Base-by-base conservation (phyloP, 108 stramenopile species). In the Pseudonitzschia delicatissima region DNA sequence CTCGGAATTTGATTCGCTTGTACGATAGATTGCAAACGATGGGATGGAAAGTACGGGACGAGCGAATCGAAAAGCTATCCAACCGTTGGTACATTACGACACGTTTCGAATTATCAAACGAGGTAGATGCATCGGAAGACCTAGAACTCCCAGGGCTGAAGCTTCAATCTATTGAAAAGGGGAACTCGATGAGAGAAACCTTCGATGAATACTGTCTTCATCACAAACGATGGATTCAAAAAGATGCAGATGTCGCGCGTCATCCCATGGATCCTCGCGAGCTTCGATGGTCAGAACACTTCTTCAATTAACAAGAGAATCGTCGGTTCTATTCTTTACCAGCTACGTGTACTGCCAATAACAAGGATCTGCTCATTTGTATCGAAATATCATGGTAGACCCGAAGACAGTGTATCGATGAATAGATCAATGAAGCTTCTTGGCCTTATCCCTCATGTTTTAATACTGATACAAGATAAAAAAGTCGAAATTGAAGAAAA, bases 1-100 rank as follows among this genome's bases (percentile, higher is more conserved):
- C 91, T 11, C 59, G 76, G 36, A 62, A 87, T 60, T 67, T 90
- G 58, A 47, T 87, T 25, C 44, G 64, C 12, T 62, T 93, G 21
- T 93, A 93, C 51, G 77, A 88, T 51, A 35, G 45, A 23, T 26
- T 93, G 47, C 73, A 87, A 53, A 40, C 64, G 18, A 47, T 67
- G 20, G 81, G 80, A 8, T 93, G 81, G 79, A 49, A 34, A 4
- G 35, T 87, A 21, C 51, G n/a, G 37, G 77, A 84, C 40, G 92
- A 93, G 62, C 80, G 69, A 12, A 85, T 93, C 45, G 79, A 71
- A 26, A 57, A 61, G 6, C 45, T 85, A 11, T 74, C 79, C 4
- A 45, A 57, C 11, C 47, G 88, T 18, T 92, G 84, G 84, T 92
- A 87, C 62, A 69, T 92, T 6, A 73, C 82, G 23, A 62, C 82